Percentiles rank a stretch among this genome's conserved stretches.
phyloP scores from a whole-genome alignment of 2,329 filamentous ascomycete species.

The Pseudonectria foliicola region DNA sequence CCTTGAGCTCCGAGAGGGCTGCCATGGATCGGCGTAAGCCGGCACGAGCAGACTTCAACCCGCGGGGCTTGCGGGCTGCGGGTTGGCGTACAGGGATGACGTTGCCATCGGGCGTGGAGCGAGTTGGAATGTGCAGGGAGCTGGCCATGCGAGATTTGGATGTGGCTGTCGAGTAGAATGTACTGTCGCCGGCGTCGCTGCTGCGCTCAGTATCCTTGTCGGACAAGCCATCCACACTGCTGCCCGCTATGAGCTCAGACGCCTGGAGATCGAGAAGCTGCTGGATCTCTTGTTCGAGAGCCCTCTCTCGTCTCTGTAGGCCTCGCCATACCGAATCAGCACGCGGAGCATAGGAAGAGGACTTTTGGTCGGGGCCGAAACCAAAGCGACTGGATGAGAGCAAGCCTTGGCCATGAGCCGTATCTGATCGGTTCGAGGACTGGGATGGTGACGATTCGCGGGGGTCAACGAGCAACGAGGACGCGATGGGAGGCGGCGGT shows the following conservation, averaged over 20 bases:
- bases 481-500: conserved; percentile 46
- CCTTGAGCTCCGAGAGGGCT: conserved; percentile 58
- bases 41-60: conserved; percentile 55
- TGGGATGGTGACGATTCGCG: conserved; percentile 3
- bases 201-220: conserved; percentile 22
- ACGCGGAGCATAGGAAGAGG: conserved; percentile 12
- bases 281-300: conserved; percentile 41
- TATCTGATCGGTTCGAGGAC: conserved; percentile 8
- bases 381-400: conserved; percentile 28
- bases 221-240: conserved; percentile 17
- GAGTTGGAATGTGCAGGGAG: conserved; percentile 35
- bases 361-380: conserved; percentile 18
- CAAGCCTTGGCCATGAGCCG: conserved; percentile 7
- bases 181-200: conserved; percentile 36
- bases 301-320: conserved; percentile 38
- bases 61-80: conserved; percentile 38
- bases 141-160: conserved; percentile 33
- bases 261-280: conserved; percentile 43
- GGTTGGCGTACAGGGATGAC: conserved; percentile 57
- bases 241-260: conserved; percentile 33
- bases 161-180: conserved; percentile 32
- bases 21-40: conserved; percentile 58
- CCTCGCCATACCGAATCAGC: conserved; percentile 41
- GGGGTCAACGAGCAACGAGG: conserved; percentile 27
- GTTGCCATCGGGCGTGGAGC: conserved; percentile 35